A percentile compares a stretch with the other conserved stretches of the same genome.
phyloP scores from a whole-genome alignment of 108 stramenopile species.

The Aurantiochytrium sp. region DNA sequence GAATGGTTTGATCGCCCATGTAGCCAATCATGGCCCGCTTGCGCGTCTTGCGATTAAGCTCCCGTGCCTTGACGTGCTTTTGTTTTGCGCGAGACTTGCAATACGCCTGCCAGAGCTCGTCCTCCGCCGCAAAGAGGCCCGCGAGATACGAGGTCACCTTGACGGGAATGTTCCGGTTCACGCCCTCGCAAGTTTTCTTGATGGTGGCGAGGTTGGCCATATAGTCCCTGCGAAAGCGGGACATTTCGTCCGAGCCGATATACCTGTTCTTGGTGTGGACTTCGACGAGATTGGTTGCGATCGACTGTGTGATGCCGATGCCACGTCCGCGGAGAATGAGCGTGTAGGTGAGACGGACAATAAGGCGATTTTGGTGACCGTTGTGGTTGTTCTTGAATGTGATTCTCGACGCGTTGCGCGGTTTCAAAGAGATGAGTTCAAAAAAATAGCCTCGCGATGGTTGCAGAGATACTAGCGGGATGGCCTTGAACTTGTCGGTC shows the following conservation, averaged over 20 bases:
- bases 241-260: background rate
- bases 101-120: background rate
- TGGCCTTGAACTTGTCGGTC: background rate
- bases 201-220: background rate
- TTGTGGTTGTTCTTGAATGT: constrained; percentile 1
- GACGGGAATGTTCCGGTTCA: background rate
- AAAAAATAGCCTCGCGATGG: background rate
- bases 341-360: background rate
- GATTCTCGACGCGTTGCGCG: background rate
- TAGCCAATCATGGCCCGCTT: background rate
- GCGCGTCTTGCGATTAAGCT: background rate
- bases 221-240: background rate
- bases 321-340: background rate
- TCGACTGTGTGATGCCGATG: background rate
- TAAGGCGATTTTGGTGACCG: background rate
- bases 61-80: background rate
- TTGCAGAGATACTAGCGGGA: background rate
- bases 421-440: background rate
- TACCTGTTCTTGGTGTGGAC: background rate
- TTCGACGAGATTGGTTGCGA: background rate
- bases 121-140: background rate
- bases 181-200: background rate
- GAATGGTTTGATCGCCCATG: background rate
- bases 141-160: background rate
- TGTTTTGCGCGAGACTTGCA: constrained; percentile 3